Evolutionary conservation across 306 rosid genomes (phyloP), one percentile per base, ranked within the genome.

Genomic region (Alnus glutinosa): DNA sequence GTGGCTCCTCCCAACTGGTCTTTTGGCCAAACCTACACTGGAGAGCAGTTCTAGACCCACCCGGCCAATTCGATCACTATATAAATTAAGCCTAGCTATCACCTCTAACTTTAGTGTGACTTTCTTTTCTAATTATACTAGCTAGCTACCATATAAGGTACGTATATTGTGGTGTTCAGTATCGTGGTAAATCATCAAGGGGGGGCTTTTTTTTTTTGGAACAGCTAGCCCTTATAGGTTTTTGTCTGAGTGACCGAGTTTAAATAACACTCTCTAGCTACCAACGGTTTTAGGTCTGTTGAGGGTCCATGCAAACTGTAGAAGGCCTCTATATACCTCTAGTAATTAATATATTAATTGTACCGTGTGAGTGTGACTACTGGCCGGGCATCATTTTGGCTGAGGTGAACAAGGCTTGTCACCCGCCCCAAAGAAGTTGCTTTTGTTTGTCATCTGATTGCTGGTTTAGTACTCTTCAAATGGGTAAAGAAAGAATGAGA

Each of bases 11-110:
- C 72, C 50, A 67, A n/a, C 50, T 67, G 72, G 72, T 14, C 49
- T 9, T 67, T 67, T n/a, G 72, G 72, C 46, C 67, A 73, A 44
- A 44, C 39, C 77, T 72, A 79, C 54, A 18, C 62, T 8, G 82
- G 66, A 48, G 16, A 62, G 13, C 82, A 79, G 59, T 79, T 72
- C 52, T 62, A 23, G 69, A 46, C 28, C 9, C 28, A 37, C 5
- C 66, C 28, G 28, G 28, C 28, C 66, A 23, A 59, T 28, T 28
- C 55, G 9, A 10, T 14, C 57, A 15, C 58, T 13, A 13, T 1
- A 15, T 12, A 59, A 28, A 59, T 59, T 10, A 59, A 59, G 66
- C 66, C 66, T 28, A 23, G 28, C 28, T 23, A 59, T 59, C 34
- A 59, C 66, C 66, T 59, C 66, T 59, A 59, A 59, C 66, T 59